Conservation (phyloP, 805 yeast species). For the Metschnikowia koreensis region DNA sequence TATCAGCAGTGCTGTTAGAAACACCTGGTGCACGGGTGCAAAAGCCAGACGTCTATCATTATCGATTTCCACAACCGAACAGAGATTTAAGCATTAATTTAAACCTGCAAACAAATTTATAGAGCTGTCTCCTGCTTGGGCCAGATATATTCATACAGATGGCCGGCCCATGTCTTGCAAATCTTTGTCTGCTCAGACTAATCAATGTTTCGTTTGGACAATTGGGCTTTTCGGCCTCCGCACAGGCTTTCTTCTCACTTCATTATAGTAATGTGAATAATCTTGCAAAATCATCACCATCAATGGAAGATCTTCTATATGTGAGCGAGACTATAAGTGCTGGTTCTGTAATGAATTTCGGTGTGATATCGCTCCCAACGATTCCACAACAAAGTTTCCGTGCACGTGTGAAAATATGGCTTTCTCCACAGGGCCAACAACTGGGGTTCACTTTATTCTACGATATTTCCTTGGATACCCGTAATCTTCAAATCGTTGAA, state of each 20-base stretch:
- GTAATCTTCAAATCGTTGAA: conserved; percentile 7
- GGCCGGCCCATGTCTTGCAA: conserved; percentile 7
- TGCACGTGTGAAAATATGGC: conserved; percentile 10
- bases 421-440: neutral
- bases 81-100: too few relatives aligned
- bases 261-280: conserved; percentile 18
- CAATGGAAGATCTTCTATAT: conserved; percentile 21
- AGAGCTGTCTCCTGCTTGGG: neutral
- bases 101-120: too few relatives aligned
- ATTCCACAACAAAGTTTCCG: conserved; percentile 1
- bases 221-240: neutral
- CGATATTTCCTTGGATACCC: conserved; percentile 8
- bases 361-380: conserved; percentile 26
- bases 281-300: conserved; percentile 1
- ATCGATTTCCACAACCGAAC: too few relatives aligned
- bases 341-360: conserved; percentile 28
- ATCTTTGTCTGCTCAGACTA: conserved; percentile 3
- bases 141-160: neutral
- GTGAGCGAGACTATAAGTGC: conserved; percentile 30
- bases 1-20: too few relatives aligned
- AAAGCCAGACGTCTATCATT: too few relatives aligned
- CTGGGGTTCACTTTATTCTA: neutral
- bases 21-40: too few relatives aligned
- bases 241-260: conserved; percentile 22
- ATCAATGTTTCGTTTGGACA: neutral